These are phyloP conservation scores for Gentiana straminea DNA, from an alignment of 257 asterid species.

Conservation along the genomic window DNA sequence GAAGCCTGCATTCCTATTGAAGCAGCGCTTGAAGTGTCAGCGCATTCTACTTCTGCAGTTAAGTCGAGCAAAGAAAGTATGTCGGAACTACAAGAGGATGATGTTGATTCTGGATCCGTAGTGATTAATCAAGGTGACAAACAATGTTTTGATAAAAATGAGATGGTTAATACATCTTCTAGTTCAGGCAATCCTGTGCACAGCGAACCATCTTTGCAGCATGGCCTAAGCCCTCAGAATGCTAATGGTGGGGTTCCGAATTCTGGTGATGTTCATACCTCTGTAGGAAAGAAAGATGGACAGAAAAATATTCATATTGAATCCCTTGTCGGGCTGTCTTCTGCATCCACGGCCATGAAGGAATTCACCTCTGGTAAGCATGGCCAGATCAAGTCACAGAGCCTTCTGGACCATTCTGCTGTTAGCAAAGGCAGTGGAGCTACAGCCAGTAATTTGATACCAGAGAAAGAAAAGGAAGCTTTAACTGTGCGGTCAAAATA, in stretches of 20 bases:
- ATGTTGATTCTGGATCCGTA: conserved; percentile 17
- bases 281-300: conserved; percentile 18
- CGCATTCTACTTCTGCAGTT: conserved; percentile 17
- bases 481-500: conserved; percentile 29
- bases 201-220: conserved; percentile 21
- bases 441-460: conserved; percentile 18
- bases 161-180: conserved; percentile 21
- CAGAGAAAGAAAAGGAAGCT: conserved; percentile 32
- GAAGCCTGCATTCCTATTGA: conserved; percentile 26
- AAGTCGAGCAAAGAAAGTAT: conserved; percentile 26
- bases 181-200: conserved; percentile 13
- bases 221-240: conserved; percentile 24
- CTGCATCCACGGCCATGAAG: background rate
- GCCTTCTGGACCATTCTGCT: conserved; percentile 16
- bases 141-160: conserved; percentile 17
- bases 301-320: conserved; percentile 21
- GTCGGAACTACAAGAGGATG: conserved; percentile 28
- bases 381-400: conserved; percentile 22
- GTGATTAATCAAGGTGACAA: conserved; percentile 20
- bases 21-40: conserved; percentile 15
- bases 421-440: conserved; percentile 29
- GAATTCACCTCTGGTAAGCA: conserved; percentile 12
- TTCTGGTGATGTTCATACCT: conserved; percentile 20
- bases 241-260: conserved; percentile 12
- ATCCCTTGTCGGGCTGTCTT: background rate